Base-by-base conservation (phyloP, 441 rosid species). In the Erysimum pusillum region DNA sequence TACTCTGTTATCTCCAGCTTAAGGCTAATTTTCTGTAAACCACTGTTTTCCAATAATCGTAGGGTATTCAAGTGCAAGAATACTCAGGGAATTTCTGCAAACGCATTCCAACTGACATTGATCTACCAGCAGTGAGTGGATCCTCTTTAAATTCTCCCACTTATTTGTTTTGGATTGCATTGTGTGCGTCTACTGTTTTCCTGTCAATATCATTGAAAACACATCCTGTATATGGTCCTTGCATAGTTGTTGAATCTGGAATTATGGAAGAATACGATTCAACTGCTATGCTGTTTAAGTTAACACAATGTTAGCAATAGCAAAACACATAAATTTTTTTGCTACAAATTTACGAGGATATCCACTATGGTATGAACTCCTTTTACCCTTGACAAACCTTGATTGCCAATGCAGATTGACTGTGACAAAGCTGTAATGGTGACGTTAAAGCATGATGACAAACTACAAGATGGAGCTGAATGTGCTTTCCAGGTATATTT, bases 1-100 rank as follows among this genome's bases (percentile, higher is more conserved):
- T 58, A 56, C 71, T 69, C 60, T 69, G 71, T 9, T 6, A 53
- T 25, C 31, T 53, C 17, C 74, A 76, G 39, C 57, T 49, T 76
- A 46, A 63, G 63, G 63, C 54, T 76, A 49, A 28, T 76, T 46
- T 38, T 61, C 75, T 83, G 42, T 73, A 59, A 39, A 34, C 39
- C 36, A 61, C 53, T 53, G 67, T 52, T 72, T 72, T 14, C 64
- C 28, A 20, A 68, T 76, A 39, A 59, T 58, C 79, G 60, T 80
- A 96, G 99, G 99, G 99, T 44, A 92, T 96, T 83, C 98, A 96
- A 94, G 97, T 96, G 80, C 97, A 91, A 74, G 97, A 96, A 51
- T 94, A 96, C 84, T 81, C 88, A 31, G 99, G 99, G 54, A 96
- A 92, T 87, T 96, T 96, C 81, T 94, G 98, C 79, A 96, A 88